A percentile compares a stretch with the other conserved stretches of the same genome.
Conservation (phyloP, 148 eudicot species). For the Polygonum aviculare region DNA sequence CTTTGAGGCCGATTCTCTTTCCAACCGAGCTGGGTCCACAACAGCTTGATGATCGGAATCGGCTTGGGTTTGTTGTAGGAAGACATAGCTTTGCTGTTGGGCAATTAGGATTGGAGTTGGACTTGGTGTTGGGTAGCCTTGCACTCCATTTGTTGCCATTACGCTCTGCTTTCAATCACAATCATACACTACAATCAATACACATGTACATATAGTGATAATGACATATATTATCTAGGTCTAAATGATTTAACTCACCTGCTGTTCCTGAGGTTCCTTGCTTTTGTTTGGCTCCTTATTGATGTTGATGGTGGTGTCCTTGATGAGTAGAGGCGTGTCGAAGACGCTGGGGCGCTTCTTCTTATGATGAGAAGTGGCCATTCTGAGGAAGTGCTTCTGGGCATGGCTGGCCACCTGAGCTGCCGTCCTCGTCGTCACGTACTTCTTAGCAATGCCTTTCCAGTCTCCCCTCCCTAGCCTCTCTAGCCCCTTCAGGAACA, state of each 20-base stretch:
- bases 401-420: slow-evolving; percentile 5
- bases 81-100: not conserved
- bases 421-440: not conserved
- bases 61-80: not conserved
- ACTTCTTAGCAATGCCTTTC: slow-evolving; percentile 5
- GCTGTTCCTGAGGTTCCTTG: no score
- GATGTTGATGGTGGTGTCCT: not conserved
- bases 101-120: not conserved
- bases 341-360: slow-evolving; percentile 7
- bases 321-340: not conserved
- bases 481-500: not conserved
- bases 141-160: not conserved
- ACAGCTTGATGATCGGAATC: not conserved
- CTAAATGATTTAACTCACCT: no score
- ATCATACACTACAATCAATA: no score
- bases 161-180: not conserved
- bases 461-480: not conserved
- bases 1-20: not conserved
- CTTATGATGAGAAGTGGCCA: not conserved
- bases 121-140: not conserved
- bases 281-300: not conserved
- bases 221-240: no score
- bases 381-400: not conserved
- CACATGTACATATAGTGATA: no score
- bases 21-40: not conserved